Base-by-base conservation (phyloP, 2,329 filamentous ascomycete species). In the Hypomyces rosellus region DNA sequence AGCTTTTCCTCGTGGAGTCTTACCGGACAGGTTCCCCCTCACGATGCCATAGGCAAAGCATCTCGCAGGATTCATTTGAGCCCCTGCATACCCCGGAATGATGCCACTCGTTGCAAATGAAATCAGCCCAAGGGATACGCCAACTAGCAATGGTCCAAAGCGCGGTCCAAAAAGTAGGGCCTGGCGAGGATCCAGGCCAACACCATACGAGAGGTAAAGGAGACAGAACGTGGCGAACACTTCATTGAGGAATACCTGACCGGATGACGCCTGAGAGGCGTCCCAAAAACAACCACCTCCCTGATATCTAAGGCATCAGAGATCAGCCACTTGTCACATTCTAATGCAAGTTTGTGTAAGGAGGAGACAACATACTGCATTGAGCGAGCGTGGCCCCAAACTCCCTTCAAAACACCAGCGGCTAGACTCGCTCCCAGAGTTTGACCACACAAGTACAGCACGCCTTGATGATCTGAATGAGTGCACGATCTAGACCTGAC, bases 181-280 rank as follows among this genome's bases (percentile, higher is more conserved):
- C 56, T 80, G 76, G 3, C 76, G 64, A 2, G 77, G 77, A 58
- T 80, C 77, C 4, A 80, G 64, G 14, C 75, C 76, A 11, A 77
- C 72, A 2, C 76, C 75, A 54, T 77, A 79, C 0, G 74, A 68
- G 16, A 79, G 64, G 55, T 76, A 70, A 16, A 59, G 50, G 14
- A 53, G 51, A 8, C 42, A 38, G 20, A 55, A 54, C 4, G 65
- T 69, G 4, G 68, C 66, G 49, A 75, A 66, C 38, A 72, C 72
- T 56, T 80, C 77, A 37, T 75, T 66, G 8, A 74, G 63, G 48
- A 78, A 73, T 14, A 69, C 72, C 46, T 73, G 67, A 1, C 62
- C 64, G 1, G 67, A 53, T 0, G 63, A 61, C 3, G 73, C 66
- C 34, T 68, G 37, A 5, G 59, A 56, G 2, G 63, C 58, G 51